Evolutionary conservation across 192 early-diverging fungal genomes (phyloP).

Genomic region (Irineochytrium annulatum): DNA sequence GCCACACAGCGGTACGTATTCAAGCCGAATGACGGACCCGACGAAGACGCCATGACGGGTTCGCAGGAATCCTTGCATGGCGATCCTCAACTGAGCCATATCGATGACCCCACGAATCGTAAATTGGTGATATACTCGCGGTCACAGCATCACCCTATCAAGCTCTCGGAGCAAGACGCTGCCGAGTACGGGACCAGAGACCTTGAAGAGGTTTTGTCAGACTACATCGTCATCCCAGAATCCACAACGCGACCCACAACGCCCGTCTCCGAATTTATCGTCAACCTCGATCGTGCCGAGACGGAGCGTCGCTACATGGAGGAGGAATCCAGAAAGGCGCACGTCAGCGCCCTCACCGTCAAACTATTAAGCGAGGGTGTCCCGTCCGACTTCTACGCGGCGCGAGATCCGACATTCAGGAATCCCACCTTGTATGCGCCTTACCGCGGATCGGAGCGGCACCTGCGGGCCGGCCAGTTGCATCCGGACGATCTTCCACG

Average conservation of each 20-base stretch:
- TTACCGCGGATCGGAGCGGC: constrained; percentile 13
- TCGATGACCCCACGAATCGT: background rate
- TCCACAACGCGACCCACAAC: background rate
- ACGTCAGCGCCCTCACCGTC: constrained; percentile 11
- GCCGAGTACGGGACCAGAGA: too few species aligned
- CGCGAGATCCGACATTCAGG: constrained; percentile 20
- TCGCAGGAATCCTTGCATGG: too few species aligned
- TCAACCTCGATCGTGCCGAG: background rate
- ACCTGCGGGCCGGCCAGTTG: background rate
- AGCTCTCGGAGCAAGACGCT: background rate
- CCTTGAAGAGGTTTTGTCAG: constrained; percentile 2
- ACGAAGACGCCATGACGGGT: too few species aligned
- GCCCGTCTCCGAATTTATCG: background rate
- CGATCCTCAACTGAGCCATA: too few species aligned
- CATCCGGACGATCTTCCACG: background rate
- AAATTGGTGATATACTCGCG: background rate
- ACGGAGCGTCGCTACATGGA: constrained; percentile 8
- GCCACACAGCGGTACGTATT: too few species aligned
- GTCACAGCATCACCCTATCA: background rate
- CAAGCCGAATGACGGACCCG: too few species aligned
- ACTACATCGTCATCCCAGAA: background rate
- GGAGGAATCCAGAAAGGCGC: constrained; percentile 11
- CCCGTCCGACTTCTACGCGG: constrained; percentile 12
- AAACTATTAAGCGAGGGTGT: constrained; percentile 21
- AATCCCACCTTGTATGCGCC: constrained; percentile 9